phyloP scores from a whole-genome alignment of 1,284 basidiomycete genomes.

The Tylopilus sp. region DNA sequence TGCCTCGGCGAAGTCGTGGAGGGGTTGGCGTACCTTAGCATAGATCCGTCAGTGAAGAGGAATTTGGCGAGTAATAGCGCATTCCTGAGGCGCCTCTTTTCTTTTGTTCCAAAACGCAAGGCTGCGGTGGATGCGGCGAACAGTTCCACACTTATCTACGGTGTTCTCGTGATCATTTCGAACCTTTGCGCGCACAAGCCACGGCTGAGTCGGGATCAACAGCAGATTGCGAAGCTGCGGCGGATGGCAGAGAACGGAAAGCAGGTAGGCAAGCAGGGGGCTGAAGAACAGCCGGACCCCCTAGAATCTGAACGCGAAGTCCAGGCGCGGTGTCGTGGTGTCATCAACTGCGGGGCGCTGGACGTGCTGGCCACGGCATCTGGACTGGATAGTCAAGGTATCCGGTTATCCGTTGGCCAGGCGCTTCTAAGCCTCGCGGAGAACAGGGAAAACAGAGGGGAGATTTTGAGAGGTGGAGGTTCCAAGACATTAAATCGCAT shows the following conservation, averaged over 20 bases:
- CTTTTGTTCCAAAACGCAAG: conserved; percentile 52
- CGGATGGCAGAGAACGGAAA: conserved; percentile 59
- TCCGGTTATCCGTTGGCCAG: conserved; percentile 48
- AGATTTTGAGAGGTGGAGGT: conserved; percentile 80
- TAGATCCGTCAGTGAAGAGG: conserved; percentile 63
- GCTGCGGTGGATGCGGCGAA: conserved; percentile 25
- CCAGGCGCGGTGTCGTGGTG: conserved; percentile 49
- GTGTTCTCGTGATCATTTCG: conserved; percentile 66
- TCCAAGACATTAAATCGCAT: conserved; percentile 62
- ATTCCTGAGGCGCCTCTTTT: conserved; percentile 62
- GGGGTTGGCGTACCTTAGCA: conserved; percentile 76
- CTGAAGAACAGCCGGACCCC: conserved; percentile 28
- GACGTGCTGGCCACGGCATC: conserved; percentile 58
- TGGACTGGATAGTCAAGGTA: conserved; percentile 51
- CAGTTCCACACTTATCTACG: conserved; percentile 62
- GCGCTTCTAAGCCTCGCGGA: conserved; percentile 71
- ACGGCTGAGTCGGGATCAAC: conserved; percentile 70
- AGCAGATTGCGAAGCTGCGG: conserved; percentile 71
- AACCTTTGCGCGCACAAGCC: conserved; percentile 72
- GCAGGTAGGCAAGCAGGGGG: conserved; percentile 17
- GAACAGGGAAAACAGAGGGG: conserved; percentile 71
- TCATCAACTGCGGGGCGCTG: conserved; percentile 60
- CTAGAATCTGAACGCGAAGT: conserved; percentile 64
- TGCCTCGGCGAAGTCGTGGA: conserved; percentile 67
- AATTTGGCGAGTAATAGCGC: conserved; percentile 48